phyloP scores from a whole-genome alignment of 1,284 basidiomycete species.

The Rhodofomes roseus region DNA sequence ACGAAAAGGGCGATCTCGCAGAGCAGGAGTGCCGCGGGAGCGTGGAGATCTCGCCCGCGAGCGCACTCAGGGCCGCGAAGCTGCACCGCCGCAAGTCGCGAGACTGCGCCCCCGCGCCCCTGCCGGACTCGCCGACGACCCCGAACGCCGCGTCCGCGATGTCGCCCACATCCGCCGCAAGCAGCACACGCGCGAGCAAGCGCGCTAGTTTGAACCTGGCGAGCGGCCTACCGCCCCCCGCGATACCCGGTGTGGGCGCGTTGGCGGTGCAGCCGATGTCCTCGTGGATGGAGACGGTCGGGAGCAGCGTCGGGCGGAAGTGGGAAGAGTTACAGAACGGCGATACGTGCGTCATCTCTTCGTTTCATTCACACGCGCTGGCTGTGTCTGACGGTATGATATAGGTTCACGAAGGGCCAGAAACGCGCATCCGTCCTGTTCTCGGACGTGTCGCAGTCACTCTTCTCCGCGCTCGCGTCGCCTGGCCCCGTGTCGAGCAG shows the following conservation, averaged over 20 bases:
- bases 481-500: slow-evolving; percentile 19
- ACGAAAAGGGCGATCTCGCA: slow-evolving; percentile 25
- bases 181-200: slow-evolving; percentile 9
- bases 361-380: slow-evolving; percentile 3
- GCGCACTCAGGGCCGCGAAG: no score
- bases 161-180: not conserved
- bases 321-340: slow-evolving; percentile 55
- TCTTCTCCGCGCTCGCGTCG: slow-evolving; percentile 47
- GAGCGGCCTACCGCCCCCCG: slow-evolving; percentile 23
- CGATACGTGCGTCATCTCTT: slow-evolving; percentile 42
- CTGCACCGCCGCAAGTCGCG: slow-evolving; percentile 22
- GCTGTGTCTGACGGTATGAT: not conserved
- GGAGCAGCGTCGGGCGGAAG: slow-evolving; percentile 46
- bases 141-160: not conserved
- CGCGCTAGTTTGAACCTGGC: slow-evolving; percentile 16
- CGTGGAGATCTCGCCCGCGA: slow-evolving; percentile 9
- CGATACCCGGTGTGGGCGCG: slow-evolving; percentile 29
- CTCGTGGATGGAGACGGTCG: slow-evolving; percentile 49
- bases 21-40: slow-evolving; percentile 12
- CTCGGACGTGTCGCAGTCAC: slow-evolving; percentile 58
- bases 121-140: slow-evolving; percentile 4
- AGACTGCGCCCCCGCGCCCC: slow-evolving; percentile 16
- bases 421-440: slow-evolving; percentile 66
- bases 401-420: slow-evolving; percentile 57
- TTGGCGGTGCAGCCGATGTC: slow-evolving; percentile 19